These are phyloP conservation scores for Alternaria gaisen DNA, from an alignment of 2,329 filamentous ascomycete genomes.

Conservation along the genomic window DNA sequence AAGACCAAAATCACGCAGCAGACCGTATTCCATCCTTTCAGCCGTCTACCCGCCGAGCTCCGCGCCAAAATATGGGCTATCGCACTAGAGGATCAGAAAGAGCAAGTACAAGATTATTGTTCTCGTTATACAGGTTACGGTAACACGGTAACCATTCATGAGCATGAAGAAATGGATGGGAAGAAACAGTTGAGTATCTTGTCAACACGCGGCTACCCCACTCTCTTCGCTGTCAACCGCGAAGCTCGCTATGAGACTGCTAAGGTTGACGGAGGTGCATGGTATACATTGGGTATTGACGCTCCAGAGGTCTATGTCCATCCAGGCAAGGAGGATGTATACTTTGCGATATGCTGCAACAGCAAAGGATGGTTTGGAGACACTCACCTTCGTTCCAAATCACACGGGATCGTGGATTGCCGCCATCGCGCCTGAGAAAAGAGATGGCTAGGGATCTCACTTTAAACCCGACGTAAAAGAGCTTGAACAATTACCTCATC, in stretches of 20 bases:
- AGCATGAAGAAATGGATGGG: neutral
- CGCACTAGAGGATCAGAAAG: neutral
- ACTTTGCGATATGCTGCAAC: neutral
- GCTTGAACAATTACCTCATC: too few relatives aligned
- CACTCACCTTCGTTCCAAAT: neutral
- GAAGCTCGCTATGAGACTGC: neutral
- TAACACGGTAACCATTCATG: neutral
- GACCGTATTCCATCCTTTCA: neutral
- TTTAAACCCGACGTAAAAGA: too few relatives aligned
- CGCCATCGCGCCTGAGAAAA: too few relatives aligned
- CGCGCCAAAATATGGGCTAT: neutral
- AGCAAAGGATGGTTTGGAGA: rapidly evolving
- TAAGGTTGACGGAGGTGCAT: neutral
- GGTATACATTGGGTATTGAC: rapidly evolving
- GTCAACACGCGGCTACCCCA: neutral
- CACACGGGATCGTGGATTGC: too few relatives aligned
- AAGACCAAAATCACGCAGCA: neutral
- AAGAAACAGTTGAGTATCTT: rapidly evolving
- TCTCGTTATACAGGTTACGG: rapidly evolving
- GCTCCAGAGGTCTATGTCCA: neutral
- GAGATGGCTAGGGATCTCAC: too few relatives aligned
- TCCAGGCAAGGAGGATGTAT: rapidly evolving
- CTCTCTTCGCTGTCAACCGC: neutral
- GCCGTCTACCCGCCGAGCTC: neutral
- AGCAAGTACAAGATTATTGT: too few relatives aligned